Base-by-base conservation (phyloP, 495 filamentous ascomycete species). In the Daldinia caldariorum region DNA sequence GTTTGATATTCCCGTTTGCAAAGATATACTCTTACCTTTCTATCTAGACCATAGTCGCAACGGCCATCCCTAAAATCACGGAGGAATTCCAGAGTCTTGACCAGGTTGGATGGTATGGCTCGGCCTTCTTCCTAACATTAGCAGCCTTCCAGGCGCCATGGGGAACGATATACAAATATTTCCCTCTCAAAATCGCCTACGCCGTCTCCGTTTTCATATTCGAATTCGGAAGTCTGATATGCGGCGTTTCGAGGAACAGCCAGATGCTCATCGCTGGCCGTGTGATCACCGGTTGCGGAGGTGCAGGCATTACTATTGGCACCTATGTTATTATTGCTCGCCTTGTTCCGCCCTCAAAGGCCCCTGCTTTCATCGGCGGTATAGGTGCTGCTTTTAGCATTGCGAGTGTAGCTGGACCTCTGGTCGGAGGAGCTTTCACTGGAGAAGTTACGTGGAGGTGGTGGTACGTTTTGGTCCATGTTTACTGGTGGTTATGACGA, bases 351-450 rank as follows among this genome's bases (percentile, higher is more conserved):
- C n/a, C 41, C 16, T 7, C 41, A 45, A 45, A 45, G 12, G 41
- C 41, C 8, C 41, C 41, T 2, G 41, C 41, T 45, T 45, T 45
- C 9, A 45, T 45, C 41, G 41, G 41, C 6, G 41, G 41, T 18
- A 45, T 45, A 18, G 41, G 41, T 9, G 41, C 41, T 45, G 41
- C 41, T 18, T 45, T 45, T 45, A 45, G 41, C 41, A 45, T 45
- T 16, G 41, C 41, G 16, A 45, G 41, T 45, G 41, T 45, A 45
- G 41, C 41, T 45, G 41, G 41, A 8, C 41, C 41, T 4, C 18
- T 45, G 16, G 41, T 45, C 1, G 41, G 41, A 4, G 41, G 41
- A 1, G 41, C 41, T 1, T 45, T 45, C 7, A 45, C 41, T 1
- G 41, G 41, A 18, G 41, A 45, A 18, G 41, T 45, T 45, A 9